A percentile compares a stretch with the other conserved stretches of the same genome.
Evolutionary conservation across 2,329 filamentous ascomycete genomes (phyloP).

Genomic region (Neonectria magnoliae): DNA sequence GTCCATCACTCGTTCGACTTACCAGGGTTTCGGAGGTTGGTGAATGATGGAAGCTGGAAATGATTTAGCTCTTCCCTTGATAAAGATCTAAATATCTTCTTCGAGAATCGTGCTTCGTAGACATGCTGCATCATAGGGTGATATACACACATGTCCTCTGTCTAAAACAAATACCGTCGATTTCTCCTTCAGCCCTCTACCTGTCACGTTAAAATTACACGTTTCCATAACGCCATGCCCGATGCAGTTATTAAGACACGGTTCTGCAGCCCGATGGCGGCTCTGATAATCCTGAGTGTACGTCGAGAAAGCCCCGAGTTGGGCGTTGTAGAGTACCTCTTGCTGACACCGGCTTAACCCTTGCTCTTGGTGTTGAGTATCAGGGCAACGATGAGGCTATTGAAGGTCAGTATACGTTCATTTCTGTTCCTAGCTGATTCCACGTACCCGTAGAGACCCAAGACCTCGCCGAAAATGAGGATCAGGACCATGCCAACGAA

Average conservation of each 20-base stretch:
- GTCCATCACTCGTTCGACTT: constrained; percentile 28
- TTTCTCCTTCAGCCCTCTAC: constrained; percentile 41
- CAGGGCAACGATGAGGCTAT: constrained; percentile 88
- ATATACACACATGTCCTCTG: constrained; percentile 18
- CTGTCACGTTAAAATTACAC: constrained; percentile 49
- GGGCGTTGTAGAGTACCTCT: constrained; percentile 13
- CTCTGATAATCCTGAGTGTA: constrained; percentile 27
- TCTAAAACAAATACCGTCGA: constrained; percentile 36
- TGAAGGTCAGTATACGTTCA: constrained; percentile 14
- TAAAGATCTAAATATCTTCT: constrained; percentile 22
- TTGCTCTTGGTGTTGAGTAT: constrained; percentile 90
- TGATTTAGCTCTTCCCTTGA: constrained; percentile 31
- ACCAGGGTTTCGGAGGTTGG: constrained; percentile 24
- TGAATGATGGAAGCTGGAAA: constrained; percentile 22
- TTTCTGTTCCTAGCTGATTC: not conserved
- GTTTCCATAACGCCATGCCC: constrained; percentile 51
- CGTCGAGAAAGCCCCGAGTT: constrained; percentile 18
- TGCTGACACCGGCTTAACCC: constrained; percentile 54
- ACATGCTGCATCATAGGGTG: constrained; percentile 20
- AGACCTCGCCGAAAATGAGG: constrained; percentile 96
- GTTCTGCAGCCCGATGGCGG: constrained; percentile 35
- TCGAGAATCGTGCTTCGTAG: constrained; percentile 1
- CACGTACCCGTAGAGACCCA: constrained; percentile 93
- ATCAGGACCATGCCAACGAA: constrained; percentile 99
- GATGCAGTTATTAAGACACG: constrained; percentile 49